Base-by-base conservation (phyloP, 2,329 filamentous ascomycete species). In the Trichophyton verrucosum region DNA sequence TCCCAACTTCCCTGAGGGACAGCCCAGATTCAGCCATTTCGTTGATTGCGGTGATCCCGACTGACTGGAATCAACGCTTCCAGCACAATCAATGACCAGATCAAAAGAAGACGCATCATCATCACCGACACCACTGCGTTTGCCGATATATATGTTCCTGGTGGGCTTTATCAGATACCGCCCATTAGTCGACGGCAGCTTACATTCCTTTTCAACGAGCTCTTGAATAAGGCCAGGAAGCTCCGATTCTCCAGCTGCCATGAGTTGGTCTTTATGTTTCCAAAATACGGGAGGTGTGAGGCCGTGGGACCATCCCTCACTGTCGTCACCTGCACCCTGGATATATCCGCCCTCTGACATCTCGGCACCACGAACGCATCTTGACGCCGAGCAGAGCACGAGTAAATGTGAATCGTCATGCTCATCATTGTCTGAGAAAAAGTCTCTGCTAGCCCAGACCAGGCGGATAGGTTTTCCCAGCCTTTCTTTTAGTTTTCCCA, bases 271-370 rank as follows among this genome's bases (percentile, higher is more conserved):
- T 47, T 76, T 77, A 66, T 96, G 78, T 1, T 73, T 73, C 94
- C 94, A 99, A 74, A 96, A 99, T 0, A 92, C 64, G 0, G 77
- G 71, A 0, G 92, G 84, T 0, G 88, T 94, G 15, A 97, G 80
- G 0, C 89, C 90, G 59, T 82, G 77, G 1, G 91, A 87, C 94
- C 94, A 99, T 66, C 89, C 89, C 77, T 99, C 94, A 11, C 88
- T 89, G 71, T 99, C 94, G 72, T 99, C 94, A 1, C 88, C 94
- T 0, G 92, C 92, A 58, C 94, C 94, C 74, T 97, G 94, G 62
- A 99, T 87, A 70, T 99, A 99, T 4, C 85, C 86, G 2, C 81
- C 82, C 69, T 87, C 85, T 30, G 83, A 83, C 66, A 82, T 78
- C 70, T 92, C 89, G 2, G 82, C 84, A 11, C 85, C 87, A 1